phyloP scores from a whole-genome alignment of 768 basidiomycete species.

The Boletus huronensis region DNA sequence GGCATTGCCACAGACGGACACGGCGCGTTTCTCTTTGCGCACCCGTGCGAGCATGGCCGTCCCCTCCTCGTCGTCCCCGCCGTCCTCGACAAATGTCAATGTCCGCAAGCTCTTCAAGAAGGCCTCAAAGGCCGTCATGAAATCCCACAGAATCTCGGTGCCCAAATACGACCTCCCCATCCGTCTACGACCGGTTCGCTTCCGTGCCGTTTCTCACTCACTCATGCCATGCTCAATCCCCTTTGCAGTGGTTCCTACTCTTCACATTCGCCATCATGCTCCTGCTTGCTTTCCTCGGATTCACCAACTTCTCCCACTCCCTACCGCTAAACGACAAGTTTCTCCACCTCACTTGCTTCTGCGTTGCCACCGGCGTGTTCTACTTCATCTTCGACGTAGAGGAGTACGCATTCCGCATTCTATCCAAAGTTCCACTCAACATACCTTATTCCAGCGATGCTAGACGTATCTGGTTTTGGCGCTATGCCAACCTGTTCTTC shows the following conservation, averaged over 20 bases:
- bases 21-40: neutral
- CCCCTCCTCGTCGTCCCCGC: conserved; percentile 9
- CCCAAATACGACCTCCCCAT: conserved; percentile 69
- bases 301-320: conserved; percentile 63
- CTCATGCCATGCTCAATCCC: conserved; percentile 5
- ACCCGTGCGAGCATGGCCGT: no score
- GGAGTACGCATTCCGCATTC: conserved; percentile 51
- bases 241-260: conserved; percentile 71
- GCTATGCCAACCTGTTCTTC: conserved; percentile 64
- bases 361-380: conserved; percentile 71
- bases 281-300: conserved; percentile 68
- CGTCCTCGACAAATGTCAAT: conserved; percentile 10
- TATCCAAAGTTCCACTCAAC: neutral
- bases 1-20: conserved; percentile 4
- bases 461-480: conserved; percentile 85
- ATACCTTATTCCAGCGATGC: conserved; percentile 50
- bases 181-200: conserved; percentile 63
- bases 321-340: conserved; percentile 78
- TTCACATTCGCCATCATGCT: conserved; percentile 69
- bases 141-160: conserved; percentile 58
- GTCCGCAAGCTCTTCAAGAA: conserved; percentile 42
- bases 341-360: conserved; percentile 75
- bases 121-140: conserved; percentile 62
- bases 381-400: conserved; percentile 88
- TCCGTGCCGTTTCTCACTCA: neutral